Percentiles rank a stretch among this genome's conserved stretches.
Conservation (phyloP, 208 protist species). For the Wallacemonas rigidus region DNA sequence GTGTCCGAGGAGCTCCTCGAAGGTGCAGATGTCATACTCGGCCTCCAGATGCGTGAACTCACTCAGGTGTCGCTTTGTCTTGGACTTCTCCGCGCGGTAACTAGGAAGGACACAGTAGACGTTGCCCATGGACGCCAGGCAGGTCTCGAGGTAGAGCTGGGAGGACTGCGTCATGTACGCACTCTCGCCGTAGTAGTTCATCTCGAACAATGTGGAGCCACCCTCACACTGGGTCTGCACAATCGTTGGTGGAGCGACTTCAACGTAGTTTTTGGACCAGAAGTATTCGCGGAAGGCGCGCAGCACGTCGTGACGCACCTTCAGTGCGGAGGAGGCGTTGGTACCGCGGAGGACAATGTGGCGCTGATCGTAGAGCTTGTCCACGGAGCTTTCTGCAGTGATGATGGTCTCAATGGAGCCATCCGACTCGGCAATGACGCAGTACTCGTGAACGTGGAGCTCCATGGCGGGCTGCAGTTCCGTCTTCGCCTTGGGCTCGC, state of each 20-base stretch:
- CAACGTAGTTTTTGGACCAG: slow-evolving; percentile 84
- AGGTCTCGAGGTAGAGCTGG: slow-evolving; percentile 99
- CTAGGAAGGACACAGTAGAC: slow-evolving; percentile 96
- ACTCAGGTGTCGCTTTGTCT: slow-evolving; percentile 97
- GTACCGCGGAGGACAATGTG: slow-evolving; percentile 95
- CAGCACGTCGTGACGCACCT: slow-evolving; percentile 89
- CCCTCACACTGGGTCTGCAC: slow-evolving; percentile 99
- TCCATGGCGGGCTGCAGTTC: slow-evolving; percentile 84
- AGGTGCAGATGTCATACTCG: slow-evolving; percentile 97
- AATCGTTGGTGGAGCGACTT: slow-evolving; percentile 97
- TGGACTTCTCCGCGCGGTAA: slow-evolving; percentile 98
- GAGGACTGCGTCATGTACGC: slow-evolving; percentile 99
- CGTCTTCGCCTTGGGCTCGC: slow-evolving; percentile 82
- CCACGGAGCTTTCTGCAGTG: slow-evolving; percentile 90
- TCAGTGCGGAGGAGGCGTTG: slow-evolving; percentile 86
- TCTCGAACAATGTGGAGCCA: slow-evolving; percentile 97
- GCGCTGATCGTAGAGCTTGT: slow-evolving; percentile 94
- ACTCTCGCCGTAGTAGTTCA: slow-evolving; percentile 97
- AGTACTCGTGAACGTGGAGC: slow-evolving; percentile 88
- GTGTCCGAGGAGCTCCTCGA: slow-evolving; percentile 94
- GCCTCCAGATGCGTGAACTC: slow-evolving; percentile 99
- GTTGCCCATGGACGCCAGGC: slow-evolving; percentile 94
- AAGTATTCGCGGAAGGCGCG: slow-evolving; percentile 97
- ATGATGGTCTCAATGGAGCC: slow-evolving; percentile 88
- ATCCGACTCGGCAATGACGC: slow-evolving; percentile 83